These are phyloP conservation scores for Vigna hirtella DNA, from an alignment of 306 rosid genomes.

Conservation along the genomic window DNA sequence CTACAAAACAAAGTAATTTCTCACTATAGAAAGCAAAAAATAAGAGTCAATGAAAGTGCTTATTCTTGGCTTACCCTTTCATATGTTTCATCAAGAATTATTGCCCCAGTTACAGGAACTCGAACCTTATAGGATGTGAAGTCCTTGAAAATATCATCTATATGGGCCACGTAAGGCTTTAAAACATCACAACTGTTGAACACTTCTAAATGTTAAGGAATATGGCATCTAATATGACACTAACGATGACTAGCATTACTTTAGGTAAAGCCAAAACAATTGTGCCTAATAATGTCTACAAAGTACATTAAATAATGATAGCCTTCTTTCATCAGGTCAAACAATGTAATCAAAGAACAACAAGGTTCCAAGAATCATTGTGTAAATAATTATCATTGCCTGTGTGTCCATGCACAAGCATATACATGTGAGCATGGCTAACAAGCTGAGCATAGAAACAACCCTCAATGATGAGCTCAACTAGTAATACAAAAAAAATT, in stretches of 20 bases:
- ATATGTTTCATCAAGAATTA: slow-evolving; percentile 93
- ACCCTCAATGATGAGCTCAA: not conserved
- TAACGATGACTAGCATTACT: not conserved
- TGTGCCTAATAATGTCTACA: slow-evolving; percentile 13
- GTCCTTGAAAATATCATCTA: slow-evolving; percentile 96
- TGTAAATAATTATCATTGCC: slow-evolving; percentile 9
- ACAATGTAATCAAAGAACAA: not conserved
- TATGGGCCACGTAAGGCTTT: slow-evolving; percentile 92
- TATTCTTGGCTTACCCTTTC: slow-evolving; percentile 78
- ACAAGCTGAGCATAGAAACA: not conserved
- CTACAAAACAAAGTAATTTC: slow-evolving; percentile 17
- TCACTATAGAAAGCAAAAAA: slow-evolving; percentile 13
- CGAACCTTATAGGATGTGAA: slow-evolving; percentile 97
- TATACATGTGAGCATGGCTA: slow-evolving; percentile 7
- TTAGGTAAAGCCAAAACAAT: not conserved
- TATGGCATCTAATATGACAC: not conserved
- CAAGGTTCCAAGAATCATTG: slow-evolving; percentile 1
- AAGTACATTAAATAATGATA: slow-evolving; percentile 18
- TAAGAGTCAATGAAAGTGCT: not conserved
- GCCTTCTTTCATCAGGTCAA: slow-evolving; percentile 2
- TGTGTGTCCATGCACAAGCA: slow-evolving; percentile 12
- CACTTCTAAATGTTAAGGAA: slow-evolving; percentile 77
- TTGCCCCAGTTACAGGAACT: slow-evolving; percentile 97
- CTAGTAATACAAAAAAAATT: not conserved
- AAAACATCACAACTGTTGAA: slow-evolving; percentile 94